Conservation (phyloP, 202 grass and related monocot species). For the Carex arenaria region DNA sequence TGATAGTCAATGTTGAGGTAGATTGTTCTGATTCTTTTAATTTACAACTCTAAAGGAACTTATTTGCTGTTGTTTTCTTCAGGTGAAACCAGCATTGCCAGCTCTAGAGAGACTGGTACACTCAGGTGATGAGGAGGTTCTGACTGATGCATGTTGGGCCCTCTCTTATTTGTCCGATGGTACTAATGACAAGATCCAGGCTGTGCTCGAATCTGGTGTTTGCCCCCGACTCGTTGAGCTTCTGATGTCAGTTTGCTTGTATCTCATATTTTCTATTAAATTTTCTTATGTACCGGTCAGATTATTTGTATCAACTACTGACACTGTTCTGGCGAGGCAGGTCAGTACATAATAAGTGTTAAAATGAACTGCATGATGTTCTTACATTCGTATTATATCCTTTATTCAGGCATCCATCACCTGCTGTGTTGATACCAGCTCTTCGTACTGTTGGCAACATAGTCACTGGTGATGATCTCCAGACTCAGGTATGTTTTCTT, state of each 20-base stretch:
- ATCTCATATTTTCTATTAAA: background rate
- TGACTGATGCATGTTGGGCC: conserved; percentile 97
- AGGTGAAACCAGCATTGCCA: conserved; percentile 82
- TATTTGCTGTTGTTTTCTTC: background rate
- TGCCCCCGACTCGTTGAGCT: conserved; percentile 91
- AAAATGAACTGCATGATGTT: background rate
- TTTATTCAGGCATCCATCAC: conserved; percentile 72
- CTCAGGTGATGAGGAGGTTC: conserved; percentile 87
- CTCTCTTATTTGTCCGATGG: conserved; percentile 93
- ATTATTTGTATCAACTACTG: background rate
- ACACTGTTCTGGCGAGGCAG: background rate
- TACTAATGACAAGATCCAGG: conserved; percentile 97
- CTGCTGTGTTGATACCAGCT: conserved; percentile 91
- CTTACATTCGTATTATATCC: conserved; percentile 17
- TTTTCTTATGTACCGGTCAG: background rate
- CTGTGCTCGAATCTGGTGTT: conserved; percentile 86
- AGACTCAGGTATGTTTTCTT: conserved; percentile 69
- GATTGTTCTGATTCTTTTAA: background rate
- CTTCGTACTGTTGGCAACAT: conserved; percentile 94
- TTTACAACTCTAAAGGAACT: background rate
- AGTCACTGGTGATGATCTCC: conserved; percentile 91
- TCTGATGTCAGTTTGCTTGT: conserved; percentile 48
- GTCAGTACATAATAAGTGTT: background rate
- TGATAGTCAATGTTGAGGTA: background rate
- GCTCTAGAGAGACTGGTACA: conserved; percentile 80